Percentiles rank a stretch among this genome's conserved stretches.
These are phyloP conservation scores for Colletotrichum horii DNA, from an alignment of 2,329 filamentous ascomycete genomes.

Conservation along the genomic window DNA sequence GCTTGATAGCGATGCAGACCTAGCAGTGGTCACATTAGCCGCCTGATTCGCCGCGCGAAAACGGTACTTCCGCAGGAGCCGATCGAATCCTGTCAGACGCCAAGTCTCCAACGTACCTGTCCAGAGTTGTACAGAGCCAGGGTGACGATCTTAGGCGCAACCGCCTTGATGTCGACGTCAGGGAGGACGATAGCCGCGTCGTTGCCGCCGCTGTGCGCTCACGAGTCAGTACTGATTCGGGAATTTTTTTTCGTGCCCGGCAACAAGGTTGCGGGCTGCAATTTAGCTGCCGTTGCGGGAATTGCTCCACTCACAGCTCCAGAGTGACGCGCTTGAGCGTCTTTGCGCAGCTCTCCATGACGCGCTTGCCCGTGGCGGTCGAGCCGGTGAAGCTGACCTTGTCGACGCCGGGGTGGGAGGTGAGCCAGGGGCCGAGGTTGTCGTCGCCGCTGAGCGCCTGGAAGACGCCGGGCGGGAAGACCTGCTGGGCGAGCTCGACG, in stretches of 20 bases:
- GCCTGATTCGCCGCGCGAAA: not conserved
- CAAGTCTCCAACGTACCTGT: constrained; percentile 27
- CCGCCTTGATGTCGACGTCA: constrained; percentile 56
- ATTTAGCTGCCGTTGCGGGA: constrained; percentile 20
- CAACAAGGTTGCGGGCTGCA: not conserved
- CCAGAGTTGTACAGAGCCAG: constrained; percentile 63
- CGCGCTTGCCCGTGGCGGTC: constrained; percentile 63
- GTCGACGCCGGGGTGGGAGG: constrained; percentile 61
- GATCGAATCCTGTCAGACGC: not conserved
- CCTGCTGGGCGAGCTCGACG: constrained; percentile 58
- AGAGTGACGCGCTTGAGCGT: constrained; percentile 66
- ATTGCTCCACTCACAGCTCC: constrained; percentile 45
- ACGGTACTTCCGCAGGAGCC: not conserved
- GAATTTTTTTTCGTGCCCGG: not conserved
- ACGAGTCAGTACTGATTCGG: not conserved
- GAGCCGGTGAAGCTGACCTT: constrained; percentile 72
- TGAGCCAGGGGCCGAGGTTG: constrained; percentile 63
- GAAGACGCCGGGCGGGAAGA: constrained; percentile 68
- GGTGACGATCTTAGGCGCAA: constrained; percentile 45
- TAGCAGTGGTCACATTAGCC: constrained; percentile 33
- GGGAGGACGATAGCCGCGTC: constrained; percentile 64
- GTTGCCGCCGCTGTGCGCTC: constrained; percentile 53
- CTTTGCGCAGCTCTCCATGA: constrained; percentile 60
- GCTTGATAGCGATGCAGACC: constrained; percentile 57
- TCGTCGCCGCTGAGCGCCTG: constrained; percentile 67